These are phyloP conservation scores for Ogataea trehaloabstinens DNA, from an alignment of 805 yeast genomes.

Conservation along the genomic window DNA sequence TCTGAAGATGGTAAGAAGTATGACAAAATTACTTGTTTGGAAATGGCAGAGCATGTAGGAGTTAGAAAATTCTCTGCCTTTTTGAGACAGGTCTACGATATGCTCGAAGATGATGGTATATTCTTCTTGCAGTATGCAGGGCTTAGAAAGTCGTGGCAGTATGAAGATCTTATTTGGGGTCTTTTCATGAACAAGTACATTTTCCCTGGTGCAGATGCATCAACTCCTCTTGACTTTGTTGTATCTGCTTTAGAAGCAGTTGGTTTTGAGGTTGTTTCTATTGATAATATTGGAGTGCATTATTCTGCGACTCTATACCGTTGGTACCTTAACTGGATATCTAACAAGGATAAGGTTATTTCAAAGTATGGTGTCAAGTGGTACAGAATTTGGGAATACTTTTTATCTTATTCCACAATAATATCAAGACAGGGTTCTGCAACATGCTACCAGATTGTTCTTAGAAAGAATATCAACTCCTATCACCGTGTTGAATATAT, in stretches of 20 bases:
- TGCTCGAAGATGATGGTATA: conserved; percentile 89
- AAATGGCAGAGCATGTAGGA: conserved; percentile 97
- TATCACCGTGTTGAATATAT: conserved; percentile 80
- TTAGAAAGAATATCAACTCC: conserved; percentile 85
- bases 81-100: conserved; percentile 75
- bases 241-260: conserved; percentile 72
- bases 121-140: conserved; percentile 90
- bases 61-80: conserved; percentile 76
- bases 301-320: conserved; percentile 89
- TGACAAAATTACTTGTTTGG: conserved; percentile 85
- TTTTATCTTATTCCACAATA: conserved; percentile 78
- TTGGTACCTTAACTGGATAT: conserved; percentile 94
- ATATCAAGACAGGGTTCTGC: conserved; percentile 93
- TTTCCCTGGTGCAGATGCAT: conserved; percentile 97
- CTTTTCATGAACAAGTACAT: conserved; percentile 93
- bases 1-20: conserved; percentile 50
- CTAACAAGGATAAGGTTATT: conserved; percentile 71
- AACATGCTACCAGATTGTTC: conserved; percentile 83
- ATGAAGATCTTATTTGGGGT: conserved; percentile 93
- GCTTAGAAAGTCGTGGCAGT: conserved; percentile 88
- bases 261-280: conserved; percentile 80
- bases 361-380: conserved; percentile 84
- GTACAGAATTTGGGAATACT: conserved; percentile 93
- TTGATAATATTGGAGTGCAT: conserved; percentile 90
- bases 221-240: conserved; percentile 87